phyloP scores from a whole-genome alignment of 495 filamentous ascomycete genomes.

The Tuber indicum region DNA sequence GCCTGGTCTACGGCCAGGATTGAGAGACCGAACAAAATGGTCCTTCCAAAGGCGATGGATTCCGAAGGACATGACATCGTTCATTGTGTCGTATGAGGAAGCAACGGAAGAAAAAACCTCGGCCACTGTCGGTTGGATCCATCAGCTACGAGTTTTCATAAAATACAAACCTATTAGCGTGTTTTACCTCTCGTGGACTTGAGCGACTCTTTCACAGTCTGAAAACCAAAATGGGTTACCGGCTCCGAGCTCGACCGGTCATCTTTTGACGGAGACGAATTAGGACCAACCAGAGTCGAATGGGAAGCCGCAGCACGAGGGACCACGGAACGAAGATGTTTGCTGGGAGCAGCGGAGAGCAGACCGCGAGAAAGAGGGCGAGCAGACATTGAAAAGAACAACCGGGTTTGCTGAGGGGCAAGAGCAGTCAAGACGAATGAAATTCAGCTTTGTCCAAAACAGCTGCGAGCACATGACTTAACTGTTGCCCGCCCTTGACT shows the following conservation, averaged over 20 bases:
- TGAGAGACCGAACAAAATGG: slow-evolving; percentile 84
- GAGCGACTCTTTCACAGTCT: slow-evolving; percentile 72
- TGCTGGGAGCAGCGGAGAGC: slow-evolving; percentile 12
- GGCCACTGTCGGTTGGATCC: slow-evolving; percentile 52
- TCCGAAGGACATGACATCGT: slow-evolving; percentile 96
- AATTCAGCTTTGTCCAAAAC: not conserved
- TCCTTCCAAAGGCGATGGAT: slow-evolving; percentile 99
- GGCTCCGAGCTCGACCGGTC: slow-evolving; percentile 42
- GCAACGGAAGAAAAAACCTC: slow-evolving; percentile 94
- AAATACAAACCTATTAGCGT: slow-evolving; percentile 15
- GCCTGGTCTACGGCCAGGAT: slow-evolving; percentile 69
- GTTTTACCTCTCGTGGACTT: slow-evolving; percentile 67
- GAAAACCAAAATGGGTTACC: slow-evolving; percentile 92
- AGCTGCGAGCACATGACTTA: not conserved
- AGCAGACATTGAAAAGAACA: slow-evolving; percentile 33
- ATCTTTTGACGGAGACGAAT: not conserved
- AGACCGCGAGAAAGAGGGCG: slow-evolving; percentile 21
- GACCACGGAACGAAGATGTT: slow-evolving; percentile 22
- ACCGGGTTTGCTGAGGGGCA: slow-evolving; percentile 5
- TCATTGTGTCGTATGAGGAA: slow-evolving; percentile 82
- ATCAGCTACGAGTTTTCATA: slow-evolving; percentile 10
- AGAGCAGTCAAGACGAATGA: not conserved
- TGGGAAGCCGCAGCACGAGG: slow-evolving; percentile 24
- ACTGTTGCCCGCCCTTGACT: not conserved
- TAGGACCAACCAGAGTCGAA: slow-evolving; percentile 8